Conservation (phyloP, 306 rosid genomes). For the Medicago lupulina region DNA sequence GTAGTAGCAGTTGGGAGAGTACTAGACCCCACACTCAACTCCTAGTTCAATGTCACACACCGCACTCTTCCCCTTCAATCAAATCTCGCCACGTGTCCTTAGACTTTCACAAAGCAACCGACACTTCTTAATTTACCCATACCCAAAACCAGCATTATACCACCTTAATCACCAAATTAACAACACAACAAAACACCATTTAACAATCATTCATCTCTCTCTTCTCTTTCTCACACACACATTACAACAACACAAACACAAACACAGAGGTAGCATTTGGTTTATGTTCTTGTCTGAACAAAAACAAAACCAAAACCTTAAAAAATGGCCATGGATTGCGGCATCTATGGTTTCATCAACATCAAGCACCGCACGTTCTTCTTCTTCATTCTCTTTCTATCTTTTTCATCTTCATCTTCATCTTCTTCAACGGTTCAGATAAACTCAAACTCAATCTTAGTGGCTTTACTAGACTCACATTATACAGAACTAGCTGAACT, state of each 20-base stretch:
- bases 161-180: not conserved
- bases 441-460: conserved; percentile 79
- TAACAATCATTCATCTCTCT: not conserved
- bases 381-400: conserved; percentile 2
- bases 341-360: conserved; percentile 47
- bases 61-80: not conserved
- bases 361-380: conserved; percentile 5
- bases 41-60: conserved; percentile 5
- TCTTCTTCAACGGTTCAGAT: conserved; percentile 45
- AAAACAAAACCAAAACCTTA: not conserved
- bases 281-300: conserved; percentile 26
- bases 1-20: conserved; percentile 35
- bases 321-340: conserved; percentile 61
- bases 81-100: conserved; percentile 34
- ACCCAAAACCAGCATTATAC: not conserved
- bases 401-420: not conserved
- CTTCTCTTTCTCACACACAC: not conserved
- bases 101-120: conserved; percentile 43
- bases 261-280: conserved; percentile 13
- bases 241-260: not conserved
- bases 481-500: conserved; percentile 76
- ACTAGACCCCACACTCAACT: conserved; percentile 34
- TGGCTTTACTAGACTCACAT: conserved; percentile 81
- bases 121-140: conserved; percentile 40
- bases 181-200: conserved; percentile 2